phyloP scores from a whole-genome alignment of 306 rosid species.

The Prunus davidiana region DNA sequence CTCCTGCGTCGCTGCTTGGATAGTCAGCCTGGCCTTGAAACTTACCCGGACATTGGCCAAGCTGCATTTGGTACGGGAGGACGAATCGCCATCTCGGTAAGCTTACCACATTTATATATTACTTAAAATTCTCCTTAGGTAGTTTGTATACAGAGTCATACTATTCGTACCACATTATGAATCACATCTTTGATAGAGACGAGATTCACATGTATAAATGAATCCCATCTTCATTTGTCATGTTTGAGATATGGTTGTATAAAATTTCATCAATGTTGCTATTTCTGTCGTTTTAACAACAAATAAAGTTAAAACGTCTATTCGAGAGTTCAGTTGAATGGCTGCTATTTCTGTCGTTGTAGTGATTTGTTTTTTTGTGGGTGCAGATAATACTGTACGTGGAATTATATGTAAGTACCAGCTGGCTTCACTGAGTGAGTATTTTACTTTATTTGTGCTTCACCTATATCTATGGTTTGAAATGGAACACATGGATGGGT shows the following conservation, averaged over 20 bases:
- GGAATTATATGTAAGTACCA: slow-evolving; percentile 92
- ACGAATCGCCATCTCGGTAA: slow-evolving; percentile 76
- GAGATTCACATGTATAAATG: not conserved
- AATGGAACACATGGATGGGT: not conserved
- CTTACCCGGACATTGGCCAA: slow-evolving; percentile 97
- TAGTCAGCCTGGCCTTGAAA: slow-evolving; percentile 85
- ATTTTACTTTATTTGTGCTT: slow-evolving; percentile 4
- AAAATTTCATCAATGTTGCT: no score
- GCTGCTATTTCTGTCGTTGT: not conserved
- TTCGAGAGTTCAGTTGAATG: not conserved
- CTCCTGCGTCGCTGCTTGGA: slow-evolving; percentile 87
- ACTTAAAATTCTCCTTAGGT: no score
- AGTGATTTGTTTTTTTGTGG: slow-evolving; percentile 20
- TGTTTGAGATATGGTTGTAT: no score
- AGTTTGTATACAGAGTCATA: no score
- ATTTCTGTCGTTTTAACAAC: not conserved
- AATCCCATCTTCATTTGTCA: not conserved
- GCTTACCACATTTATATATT: not conserved
- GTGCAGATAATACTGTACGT: slow-evolving; percentile 82
- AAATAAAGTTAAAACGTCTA: not conserved
- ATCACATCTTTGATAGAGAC: not conserved
- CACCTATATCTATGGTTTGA: not conserved
- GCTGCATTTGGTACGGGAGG: slow-evolving; percentile 91
- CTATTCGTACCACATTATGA: not conserved
- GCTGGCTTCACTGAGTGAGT: slow-evolving; percentile 15